Evolutionary conservation across 1,284 basidiomycete genomes (phyloP).

Genomic region (Rhizopogon parksii): DNA sequence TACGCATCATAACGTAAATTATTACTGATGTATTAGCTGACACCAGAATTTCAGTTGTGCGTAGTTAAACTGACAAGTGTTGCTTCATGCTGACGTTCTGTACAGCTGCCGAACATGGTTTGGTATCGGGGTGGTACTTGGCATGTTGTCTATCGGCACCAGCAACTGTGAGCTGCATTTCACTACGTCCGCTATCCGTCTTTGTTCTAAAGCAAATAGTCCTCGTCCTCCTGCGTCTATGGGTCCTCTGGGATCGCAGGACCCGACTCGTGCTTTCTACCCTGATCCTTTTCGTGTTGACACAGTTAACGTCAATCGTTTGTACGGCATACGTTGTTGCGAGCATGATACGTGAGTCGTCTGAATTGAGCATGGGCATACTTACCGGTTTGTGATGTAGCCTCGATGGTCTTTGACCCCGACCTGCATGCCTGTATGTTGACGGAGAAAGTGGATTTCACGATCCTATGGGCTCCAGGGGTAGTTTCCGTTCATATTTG

Average conservation of each 20-base stretch:
- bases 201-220: conserved; percentile 14
- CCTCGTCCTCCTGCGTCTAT: conserved; percentile 37
- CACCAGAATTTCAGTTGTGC: conserved; percentile 16
- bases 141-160: conserved; percentile 31
- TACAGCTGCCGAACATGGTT: conserved; percentile 34
- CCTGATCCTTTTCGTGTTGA: conserved; percentile 26
- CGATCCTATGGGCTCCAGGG: conserved; percentile 29
- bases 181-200: neutral
- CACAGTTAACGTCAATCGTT: conserved; percentile 26
- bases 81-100: conserved; percentile 3
- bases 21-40: neutral
- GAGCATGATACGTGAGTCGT: conserved; percentile 28
- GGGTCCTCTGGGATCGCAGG: conserved; percentile 36
- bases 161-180: conserved; percentile 31
- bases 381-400: conserved; percentile 6
- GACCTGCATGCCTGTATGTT: conserved; percentile 14
- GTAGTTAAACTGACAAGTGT: neutral
- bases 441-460: conserved; percentile 11
- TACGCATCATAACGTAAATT: conserved; percentile 7
- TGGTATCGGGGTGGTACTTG: conserved; percentile 25
- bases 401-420: conserved; percentile 11
- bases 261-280: conserved; percentile 31
- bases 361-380: neutral
- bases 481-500: conserved; percentile 12
- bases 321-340: conserved; percentile 25